Percentiles rank a stretch among this genome's conserved stretches.
Conservation (phyloP, 805 yeast genomes). For the Diddensiella transvaalensis region DNA sequence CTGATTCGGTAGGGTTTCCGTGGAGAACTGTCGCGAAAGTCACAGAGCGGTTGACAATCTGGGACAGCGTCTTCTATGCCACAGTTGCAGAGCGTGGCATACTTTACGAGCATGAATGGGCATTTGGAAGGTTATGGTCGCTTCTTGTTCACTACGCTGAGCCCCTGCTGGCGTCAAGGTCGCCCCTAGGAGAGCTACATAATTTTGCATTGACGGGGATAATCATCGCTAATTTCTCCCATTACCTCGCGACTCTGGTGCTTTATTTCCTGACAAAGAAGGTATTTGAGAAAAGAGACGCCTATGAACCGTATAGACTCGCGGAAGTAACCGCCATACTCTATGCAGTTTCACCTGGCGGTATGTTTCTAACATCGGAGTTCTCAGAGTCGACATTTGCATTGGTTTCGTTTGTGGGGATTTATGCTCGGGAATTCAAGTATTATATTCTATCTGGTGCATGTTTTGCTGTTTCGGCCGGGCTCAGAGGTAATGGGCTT, state of each 20-base stretch:
- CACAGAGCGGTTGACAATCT: constrained; percentile 47
- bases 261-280: constrained; percentile 47
- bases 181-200: constrained; percentile 4
- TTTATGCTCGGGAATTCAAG: constrained; percentile 47
- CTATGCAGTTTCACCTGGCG: constrained; percentile 69
- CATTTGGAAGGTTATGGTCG: constrained; percentile 80
- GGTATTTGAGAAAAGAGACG: constrained; percentile 25
- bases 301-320: constrained; percentile 14
- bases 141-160: constrained; percentile 36
- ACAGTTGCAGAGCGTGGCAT: constrained; percentile 50
- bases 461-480: constrained; percentile 52
- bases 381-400: constrained; percentile 78
- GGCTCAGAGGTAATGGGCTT: constrained; percentile 73
- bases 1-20: background rate
- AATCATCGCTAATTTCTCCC: constrained; percentile 49
- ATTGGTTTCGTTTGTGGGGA: constrained; percentile 52
- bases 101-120: constrained; percentile 85
- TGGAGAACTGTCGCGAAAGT: constrained; percentile 11
- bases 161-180: constrained; percentile 12
- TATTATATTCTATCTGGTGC: constrained; percentile 49
- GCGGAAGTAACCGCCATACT: constrained; percentile 41
- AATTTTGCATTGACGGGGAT: constrained; percentile 47
- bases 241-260: constrained; percentile 46
- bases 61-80: constrained; percentile 84
- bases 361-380: constrained; percentile 67